Percentiles rank a stretch among this genome's conserved stretches.
phyloP scores from a whole-genome alignment of 768 basidiomycete species.

The Leccinellum luteum region DNA sequence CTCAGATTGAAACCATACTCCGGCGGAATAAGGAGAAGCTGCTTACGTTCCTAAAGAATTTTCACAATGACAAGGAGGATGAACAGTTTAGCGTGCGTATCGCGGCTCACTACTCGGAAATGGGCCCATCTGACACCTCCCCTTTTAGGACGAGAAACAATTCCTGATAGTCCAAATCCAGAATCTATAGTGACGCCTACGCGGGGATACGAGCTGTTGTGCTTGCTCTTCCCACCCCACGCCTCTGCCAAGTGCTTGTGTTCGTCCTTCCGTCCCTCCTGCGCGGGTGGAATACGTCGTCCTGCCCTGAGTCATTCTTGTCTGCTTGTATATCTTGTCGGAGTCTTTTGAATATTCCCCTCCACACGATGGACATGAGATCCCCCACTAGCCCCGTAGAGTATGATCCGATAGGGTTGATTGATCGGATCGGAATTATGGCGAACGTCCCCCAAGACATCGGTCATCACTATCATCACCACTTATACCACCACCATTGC shows the following conservation, averaged over 20 bases:
- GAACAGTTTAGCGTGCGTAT: constrained; percentile 85
- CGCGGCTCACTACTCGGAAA: neutral
- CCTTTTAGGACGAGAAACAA: constrained; percentile 81
- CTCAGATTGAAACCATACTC: constrained; percentile 89
- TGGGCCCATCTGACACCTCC: neutral
- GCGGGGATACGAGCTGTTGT: neutral
- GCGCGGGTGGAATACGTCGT: neutral
- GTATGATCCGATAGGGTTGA: neutral
- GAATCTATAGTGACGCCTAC: constrained; percentile 47
- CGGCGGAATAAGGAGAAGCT: constrained; percentile 94
- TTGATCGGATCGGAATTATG: neutral
- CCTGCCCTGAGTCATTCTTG: neutral
- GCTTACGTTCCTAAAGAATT: constrained; percentile 81
- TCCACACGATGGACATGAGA: neutral
- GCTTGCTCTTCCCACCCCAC: neutral
- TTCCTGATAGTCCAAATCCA: constrained; percentile 94
- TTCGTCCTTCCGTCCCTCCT: neutral
- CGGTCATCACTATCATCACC: neutral
- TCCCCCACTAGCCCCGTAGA: neutral
- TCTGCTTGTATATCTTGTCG: neutral
- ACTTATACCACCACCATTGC: neutral
- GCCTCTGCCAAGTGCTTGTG: neutral
- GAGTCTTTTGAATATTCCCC: neutral
- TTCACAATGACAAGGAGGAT: constrained; percentile 99
- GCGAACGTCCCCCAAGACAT: neutral